Evolutionary conservation across 768 basidiomycete genomes (phyloP).

Genomic region (Filobasidium wieringae): DNA sequence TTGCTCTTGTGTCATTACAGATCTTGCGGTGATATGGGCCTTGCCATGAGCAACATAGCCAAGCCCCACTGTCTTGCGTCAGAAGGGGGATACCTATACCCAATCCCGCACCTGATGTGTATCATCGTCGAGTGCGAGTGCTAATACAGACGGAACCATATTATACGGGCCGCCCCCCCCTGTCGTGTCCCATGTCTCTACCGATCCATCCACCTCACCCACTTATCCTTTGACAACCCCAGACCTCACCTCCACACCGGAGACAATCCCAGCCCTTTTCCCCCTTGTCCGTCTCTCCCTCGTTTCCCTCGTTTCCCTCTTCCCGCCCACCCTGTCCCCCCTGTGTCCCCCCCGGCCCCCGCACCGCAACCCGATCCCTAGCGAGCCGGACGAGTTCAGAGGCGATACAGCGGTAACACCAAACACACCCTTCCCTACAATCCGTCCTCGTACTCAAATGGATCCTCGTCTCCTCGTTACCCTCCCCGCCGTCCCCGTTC

Average conservation of each 20-base stretch:
- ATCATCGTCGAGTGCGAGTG: no score
- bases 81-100: no score
- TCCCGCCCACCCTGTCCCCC: conserved; percentile 62
- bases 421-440: conserved; percentile 64
- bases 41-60: no score
- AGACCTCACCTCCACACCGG: conserved; percentile 59
- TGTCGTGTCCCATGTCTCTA: conserved; percentile 39
- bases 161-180: conserved; percentile 41
- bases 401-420: conserved; percentile 88
- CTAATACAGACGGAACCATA: no score
- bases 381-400: no score
- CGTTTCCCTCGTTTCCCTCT: conserved; percentile 39
- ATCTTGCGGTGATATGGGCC: no score
- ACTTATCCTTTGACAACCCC: conserved; percentile 51
- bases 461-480: conserved; percentile 62
- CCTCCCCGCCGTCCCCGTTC: conserved; percentile 41
- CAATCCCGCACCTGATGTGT: no score
- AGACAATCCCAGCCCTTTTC: conserved; percentile 67
- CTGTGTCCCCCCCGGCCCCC: no score
- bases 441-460: conserved; percentile 52
- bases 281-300: conserved; percentile 7
- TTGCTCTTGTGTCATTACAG: no score
- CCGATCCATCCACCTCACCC: conserved; percentile 37
- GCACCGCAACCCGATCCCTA: no score
- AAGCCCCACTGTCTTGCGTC: no score